Conservation (phyloP, 768 basidiomycete species). For the Tulasnella calospora region DNA sequence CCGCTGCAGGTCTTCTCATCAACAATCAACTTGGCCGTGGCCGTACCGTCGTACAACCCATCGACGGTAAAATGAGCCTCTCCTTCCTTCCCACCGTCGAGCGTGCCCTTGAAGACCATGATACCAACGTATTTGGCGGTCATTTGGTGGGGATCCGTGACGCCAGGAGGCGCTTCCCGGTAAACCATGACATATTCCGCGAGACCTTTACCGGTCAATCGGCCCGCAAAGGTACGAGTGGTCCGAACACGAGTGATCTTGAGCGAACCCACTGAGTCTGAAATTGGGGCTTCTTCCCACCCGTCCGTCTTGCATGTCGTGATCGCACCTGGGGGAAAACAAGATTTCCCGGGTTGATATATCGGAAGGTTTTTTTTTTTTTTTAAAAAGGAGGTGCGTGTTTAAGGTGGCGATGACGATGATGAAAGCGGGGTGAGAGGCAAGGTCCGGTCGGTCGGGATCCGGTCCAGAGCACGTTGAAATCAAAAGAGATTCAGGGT, state of each 20-base stretch:
- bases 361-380: background rate
- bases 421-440: background rate
- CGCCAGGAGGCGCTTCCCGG: background rate
- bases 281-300: constrained; percentile 13
- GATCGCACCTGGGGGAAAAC: background rate
- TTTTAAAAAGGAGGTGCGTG: no score
- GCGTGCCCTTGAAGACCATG: constrained; percentile 13
- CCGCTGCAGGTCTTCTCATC: constrained; percentile 7
- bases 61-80: constrained; percentile 11
- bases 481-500: background rate
- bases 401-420: background rate
- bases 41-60: background rate
- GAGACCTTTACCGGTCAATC: constrained; percentile 6
- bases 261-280: background rate
- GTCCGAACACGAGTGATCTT: constrained; percentile 19
- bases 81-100: constrained; percentile 10
- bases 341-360: no score
- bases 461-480: no score
- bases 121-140: constrained; percentile 11
- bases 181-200: constrained; percentile 21
- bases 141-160: constrained; percentile 1
- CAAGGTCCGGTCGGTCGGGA: background rate
- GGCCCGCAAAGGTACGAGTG: constrained; percentile 13
- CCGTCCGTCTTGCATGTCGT: background rate
- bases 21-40: background rate